Base-by-base conservation (phyloP, 2,329 filamentous ascomycete genomes). In the Nigrospora osmanthi region DNA sequence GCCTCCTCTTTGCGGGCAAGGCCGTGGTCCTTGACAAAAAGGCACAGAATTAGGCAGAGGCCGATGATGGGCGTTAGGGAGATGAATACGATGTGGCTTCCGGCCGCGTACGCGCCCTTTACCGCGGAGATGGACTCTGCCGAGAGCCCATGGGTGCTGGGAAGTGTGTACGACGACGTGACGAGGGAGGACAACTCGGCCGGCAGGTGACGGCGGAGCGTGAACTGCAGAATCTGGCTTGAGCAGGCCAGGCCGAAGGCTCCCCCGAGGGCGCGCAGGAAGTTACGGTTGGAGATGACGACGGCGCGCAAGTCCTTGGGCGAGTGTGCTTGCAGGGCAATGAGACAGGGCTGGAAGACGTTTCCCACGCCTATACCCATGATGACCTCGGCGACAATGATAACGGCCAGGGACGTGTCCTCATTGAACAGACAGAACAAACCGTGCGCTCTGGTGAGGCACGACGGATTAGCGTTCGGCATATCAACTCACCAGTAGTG, bases 281-380 rank as follows among this genome's bases (percentile, higher is more conserved):
- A 43, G 40, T 58, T 60, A 16, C 58, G 50, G 11, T 53, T 53
- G 2, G 51, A 54, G 11, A 54, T 58, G 3, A 52, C 52, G n/a
- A 58, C 58, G 7, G 58, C 58, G 14, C 58, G 54, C 35, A 58
- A 45, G 12, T 50, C 41, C 2, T 30, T 38, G 16, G 30, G 45
- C 1, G 52, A 55, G 9, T 54, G 40, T 11, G 58, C 56, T 28
- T 59, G 53, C 11, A 60, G 33, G 3, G 53, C 58, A 14, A 61
- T 54, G 7, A 59, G 49, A 37, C 47, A 54, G 56, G 34, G 38
- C 7, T 31, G 33, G 39, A 36, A 39, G 13, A 34, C 37, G 42
- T 23, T 17, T 11, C 32, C 40, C 44, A 47, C 37, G 54, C 54
- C 50, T 34, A 38, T 15, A 15, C 42, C 42, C n/a, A 37, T 23